These are phyloP conservation scores for Fagopyrum homotropicum DNA, from an alignment of 148 eudicot genomes.

Conservation along the genomic window DNA sequence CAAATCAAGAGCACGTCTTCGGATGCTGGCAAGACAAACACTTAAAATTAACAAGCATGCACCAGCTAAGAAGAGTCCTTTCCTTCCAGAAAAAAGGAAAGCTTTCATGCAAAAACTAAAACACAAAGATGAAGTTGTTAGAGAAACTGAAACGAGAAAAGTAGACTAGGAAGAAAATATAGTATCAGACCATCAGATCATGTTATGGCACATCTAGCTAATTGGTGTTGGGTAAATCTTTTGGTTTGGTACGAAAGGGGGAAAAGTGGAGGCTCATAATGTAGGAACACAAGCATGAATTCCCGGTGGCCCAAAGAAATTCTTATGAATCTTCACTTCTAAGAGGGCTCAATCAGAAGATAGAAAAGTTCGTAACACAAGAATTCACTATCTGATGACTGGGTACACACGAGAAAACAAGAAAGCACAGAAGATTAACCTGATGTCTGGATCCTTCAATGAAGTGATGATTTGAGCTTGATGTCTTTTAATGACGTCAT, in stretches of 20 bases:
- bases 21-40: conserved; percentile 49
- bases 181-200: not conserved
- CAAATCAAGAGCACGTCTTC: conserved; percentile 97
- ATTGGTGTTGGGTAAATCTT: not conserved
- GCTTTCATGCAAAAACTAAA: not conserved
- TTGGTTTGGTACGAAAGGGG: not conserved
- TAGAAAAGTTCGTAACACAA: not conserved
- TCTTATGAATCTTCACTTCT: not conserved
- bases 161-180: not conserved
- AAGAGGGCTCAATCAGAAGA: not conserved
- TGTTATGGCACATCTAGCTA: not conserved
- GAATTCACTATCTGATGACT: not conserved
- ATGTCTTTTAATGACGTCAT: conserved; percentile 86
- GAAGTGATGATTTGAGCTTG: conserved; percentile 98
- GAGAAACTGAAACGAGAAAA: no score
- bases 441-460: conserved; percentile 94
- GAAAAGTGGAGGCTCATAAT: not conserved
- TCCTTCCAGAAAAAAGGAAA: not conserved
- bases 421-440: conserved; percentile 26
- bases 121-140: no score
- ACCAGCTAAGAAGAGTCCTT: not conserved
- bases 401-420: not conserved
- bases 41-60: conserved; percentile 11
- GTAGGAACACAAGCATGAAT: not conserved
- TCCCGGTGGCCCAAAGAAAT: not conserved